Evolutionary conservation across 495 filamentous ascomycete genomes (phyloP).

Genomic region (Podospora appendiculata): DNA sequence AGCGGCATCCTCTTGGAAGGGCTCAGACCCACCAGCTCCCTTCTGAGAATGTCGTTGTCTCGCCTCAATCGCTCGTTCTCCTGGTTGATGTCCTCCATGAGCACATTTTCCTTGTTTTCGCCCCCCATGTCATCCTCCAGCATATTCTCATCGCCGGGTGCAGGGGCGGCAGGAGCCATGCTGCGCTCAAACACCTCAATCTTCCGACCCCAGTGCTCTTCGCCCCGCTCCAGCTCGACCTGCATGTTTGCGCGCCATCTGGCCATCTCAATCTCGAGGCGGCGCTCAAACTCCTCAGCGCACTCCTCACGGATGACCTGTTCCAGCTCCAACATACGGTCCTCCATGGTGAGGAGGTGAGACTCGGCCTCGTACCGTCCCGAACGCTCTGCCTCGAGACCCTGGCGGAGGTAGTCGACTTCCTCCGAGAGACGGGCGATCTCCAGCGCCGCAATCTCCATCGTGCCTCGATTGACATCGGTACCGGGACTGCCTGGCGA

Average conservation of each 20-base stretch:
- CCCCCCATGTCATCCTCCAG: constrained; percentile 22
- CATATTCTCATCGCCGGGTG: constrained; percentile 6
- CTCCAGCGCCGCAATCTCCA: constrained; percentile 66
- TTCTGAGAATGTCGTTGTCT: constrained; percentile 41
- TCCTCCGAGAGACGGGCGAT: constrained; percentile 68
- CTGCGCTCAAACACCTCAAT: constrained; percentile 73
- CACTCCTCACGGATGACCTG: constrained; percentile 86
- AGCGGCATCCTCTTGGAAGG: constrained; percentile 38
- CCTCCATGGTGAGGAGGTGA: constrained; percentile 52
- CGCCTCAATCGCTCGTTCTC: constrained; percentile 54
- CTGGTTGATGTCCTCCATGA: constrained; percentile 49
- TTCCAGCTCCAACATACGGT: constrained; percentile 65
- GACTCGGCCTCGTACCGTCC: constrained; percentile 53
- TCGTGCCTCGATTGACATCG: constrained; percentile 54
- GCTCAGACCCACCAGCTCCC: constrained; percentile 37
- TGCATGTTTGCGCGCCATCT: constrained; percentile 70
- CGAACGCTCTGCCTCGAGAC: constrained; percentile 48
- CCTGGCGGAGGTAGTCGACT: constrained; percentile 61
- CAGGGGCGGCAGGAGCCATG: constrained; percentile 37
- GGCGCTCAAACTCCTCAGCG: constrained; percentile 74
- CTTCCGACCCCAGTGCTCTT: constrained; percentile 85
- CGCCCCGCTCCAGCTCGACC: constrained; percentile 61
- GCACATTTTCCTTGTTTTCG: constrained; percentile 43
- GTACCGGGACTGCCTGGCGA: constrained; percentile 38
- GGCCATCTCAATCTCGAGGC: constrained; percentile 61